These are phyloP conservation scores for Primulina tabacum DNA, from an alignment of 257 asterid genomes.

Conservation along the genomic window DNA sequence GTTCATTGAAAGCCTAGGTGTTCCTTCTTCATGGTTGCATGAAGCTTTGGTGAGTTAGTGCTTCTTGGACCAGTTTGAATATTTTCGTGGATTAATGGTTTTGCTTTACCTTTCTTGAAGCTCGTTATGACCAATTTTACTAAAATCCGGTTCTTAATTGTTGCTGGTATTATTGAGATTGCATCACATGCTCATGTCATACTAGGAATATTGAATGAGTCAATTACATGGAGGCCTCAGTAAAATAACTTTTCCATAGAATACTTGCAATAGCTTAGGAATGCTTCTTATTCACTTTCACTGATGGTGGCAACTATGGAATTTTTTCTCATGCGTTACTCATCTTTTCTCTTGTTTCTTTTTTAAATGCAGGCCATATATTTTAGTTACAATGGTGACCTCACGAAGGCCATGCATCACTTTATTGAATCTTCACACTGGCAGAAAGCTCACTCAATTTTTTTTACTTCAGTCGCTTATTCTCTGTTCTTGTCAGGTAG, in stretches of 20 bases:
- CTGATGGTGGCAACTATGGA: conserved; percentile 20
- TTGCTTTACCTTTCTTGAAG: conserved; percentile 14
- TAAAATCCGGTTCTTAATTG: conserved; percentile 16
- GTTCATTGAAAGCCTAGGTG: conserved; percentile 79
- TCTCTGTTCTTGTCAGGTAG: conserved; percentile 79
- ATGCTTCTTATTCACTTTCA: conserved; percentile 21
- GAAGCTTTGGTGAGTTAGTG: conserved; percentile 86
- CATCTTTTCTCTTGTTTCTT: conserved; percentile 27
- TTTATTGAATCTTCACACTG: conserved; percentile 78
- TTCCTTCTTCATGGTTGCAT: conserved; percentile 91
- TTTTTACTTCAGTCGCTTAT: conserved; percentile 76
- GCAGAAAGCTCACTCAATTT: conserved; percentile 92
- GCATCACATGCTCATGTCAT: conserved; percentile 1
- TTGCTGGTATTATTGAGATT: conserved; percentile 11
- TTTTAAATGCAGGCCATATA: conserved; percentile 70
- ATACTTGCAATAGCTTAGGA: conserved; percentile 16
- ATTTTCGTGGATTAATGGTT: conserved; percentile 15
- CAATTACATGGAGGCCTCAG: conserved; percentile 15
- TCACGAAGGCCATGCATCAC: conserved; percentile 73
- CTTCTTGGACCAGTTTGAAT: conserved; percentile 19
- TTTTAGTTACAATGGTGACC: conserved; percentile 65
- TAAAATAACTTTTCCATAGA: conserved; percentile 10
- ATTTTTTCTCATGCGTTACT: conserved; percentile 22
- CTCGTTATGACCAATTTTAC: conserved; percentile 15
- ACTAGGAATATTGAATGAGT: conserved; percentile 7